phyloP scores from a whole-genome alignment of 768 basidiomycete species.

The Hypsizygus marmoreus region DNA sequence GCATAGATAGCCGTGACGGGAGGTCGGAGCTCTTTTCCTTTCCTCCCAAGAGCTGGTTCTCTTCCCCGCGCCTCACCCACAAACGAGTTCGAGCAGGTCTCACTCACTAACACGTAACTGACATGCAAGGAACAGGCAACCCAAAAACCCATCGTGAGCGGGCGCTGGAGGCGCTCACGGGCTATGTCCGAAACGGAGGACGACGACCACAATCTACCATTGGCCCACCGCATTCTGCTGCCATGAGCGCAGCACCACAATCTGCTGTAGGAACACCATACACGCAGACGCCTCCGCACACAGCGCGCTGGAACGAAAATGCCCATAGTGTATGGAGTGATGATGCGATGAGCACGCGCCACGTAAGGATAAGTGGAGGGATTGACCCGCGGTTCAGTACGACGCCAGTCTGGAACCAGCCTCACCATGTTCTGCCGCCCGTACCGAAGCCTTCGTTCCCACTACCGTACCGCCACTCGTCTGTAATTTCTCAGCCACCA shows the following conservation, averaged over 20 bases:
- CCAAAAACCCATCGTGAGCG: slow-evolving; percentile 25
- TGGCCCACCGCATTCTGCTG: too few relatives aligned
- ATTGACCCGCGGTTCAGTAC: slow-evolving; percentile 18
- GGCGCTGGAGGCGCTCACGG: slow-evolving; percentile 23
- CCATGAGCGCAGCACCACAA: slow-evolving; percentile 2
- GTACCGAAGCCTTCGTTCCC: slow-evolving; percentile 1
- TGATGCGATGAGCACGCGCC: slow-evolving; percentile 16
- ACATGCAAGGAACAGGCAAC: slow-evolving; percentile 20
- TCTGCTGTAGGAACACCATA: not conserved
- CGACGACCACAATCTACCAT: slow-evolving; percentile 10
- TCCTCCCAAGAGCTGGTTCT: slow-evolving; percentile 20
- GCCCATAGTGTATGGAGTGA: slow-evolving; percentile 20
- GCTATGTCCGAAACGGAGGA: slow-evolving; percentile 9
- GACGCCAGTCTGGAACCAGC: slow-evolving; percentile 13
- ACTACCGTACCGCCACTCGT: slow-evolving; percentile 10
- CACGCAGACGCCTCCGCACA: too few relatives aligned
- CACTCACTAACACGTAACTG: slow-evolving; percentile 11
- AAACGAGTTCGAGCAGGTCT: slow-evolving; percentile 24
- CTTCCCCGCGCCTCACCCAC: slow-evolving; percentile 8
- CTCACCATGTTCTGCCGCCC: not conserved
- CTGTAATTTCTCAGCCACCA: slow-evolving; percentile 9
- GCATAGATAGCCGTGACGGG: too few relatives aligned
- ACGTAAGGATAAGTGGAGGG: slow-evolving; percentile 10
- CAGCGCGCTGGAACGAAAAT: slow-evolving; percentile 11
- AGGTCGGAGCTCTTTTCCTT: too few relatives aligned